Base-by-base conservation (phyloP, 148 eudicot genomes). In the Cornus suecica region DNA sequence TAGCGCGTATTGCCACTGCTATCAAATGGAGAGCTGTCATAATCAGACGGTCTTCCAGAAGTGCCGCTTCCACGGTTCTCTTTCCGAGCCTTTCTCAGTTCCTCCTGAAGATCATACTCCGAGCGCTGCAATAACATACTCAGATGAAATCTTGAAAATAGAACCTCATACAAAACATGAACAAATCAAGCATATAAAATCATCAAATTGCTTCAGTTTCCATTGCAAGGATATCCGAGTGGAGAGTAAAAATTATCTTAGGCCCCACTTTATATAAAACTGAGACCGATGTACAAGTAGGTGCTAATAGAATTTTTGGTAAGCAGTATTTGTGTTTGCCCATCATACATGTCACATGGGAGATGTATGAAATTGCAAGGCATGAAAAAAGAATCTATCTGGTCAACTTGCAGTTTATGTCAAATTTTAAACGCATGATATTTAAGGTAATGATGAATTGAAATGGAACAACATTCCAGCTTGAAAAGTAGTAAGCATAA, bases 51-150 rank as follows among this genome's bases (percentile, higher is more conserved):
- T 78, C 84, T 79, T 69, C 89, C 81, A 22, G 88, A 84, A 68
- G 54, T 77, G 65, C 82, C 70, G 61, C 84, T 86, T 70, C 71
- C 74, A 69, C 77, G 81, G 79, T 81, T 80, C 61, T 84, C 90
- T 73, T 86, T 82, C 24, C 73, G 64, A 10, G 77, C 74, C 73
- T 87, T 85, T 76, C 93, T 90, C 80, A 86, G 68, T 52, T 87
- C 98, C 82, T 92, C 97, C 74, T 81, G 87, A 68, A 77, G 81
- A 81, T 94, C 92, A 78, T 94, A 94, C 78, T 86, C 88, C 41
- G 88, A 85, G 3, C 98, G 87, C 98, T 94, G 94, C 79, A 77
- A 62, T n/a, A 8, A 29, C 32, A 76, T 34, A 2, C 69, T 10
- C 31, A 28, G 11, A 20, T 13, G 1, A 48, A 56, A 18, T 24